These are phyloP conservation scores for Stephanodiscus minutulus DNA, from an alignment of 108 stramenopile genomes.

Conservation along the genomic window DNA sequence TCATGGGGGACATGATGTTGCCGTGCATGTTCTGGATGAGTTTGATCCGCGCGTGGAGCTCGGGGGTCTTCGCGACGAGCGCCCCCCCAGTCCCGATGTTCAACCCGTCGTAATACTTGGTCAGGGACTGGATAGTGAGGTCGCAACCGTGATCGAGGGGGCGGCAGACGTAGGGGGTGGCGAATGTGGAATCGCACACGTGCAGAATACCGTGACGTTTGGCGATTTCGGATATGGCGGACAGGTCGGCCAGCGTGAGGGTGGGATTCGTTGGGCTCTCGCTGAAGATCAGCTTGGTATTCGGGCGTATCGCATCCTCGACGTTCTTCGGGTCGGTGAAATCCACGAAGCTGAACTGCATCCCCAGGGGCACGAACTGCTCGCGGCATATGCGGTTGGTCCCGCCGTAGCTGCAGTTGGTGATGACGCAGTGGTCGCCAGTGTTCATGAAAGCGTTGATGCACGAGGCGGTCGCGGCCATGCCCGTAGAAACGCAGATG, in stretches of 20 bases:
- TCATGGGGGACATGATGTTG: slow-evolving; percentile 85
- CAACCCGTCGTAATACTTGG: slow-evolving; percentile 86
- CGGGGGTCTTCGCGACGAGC: slow-evolving; percentile 64
- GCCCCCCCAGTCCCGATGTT: slow-evolving; percentile 84
- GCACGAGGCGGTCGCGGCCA: slow-evolving; percentile 78
- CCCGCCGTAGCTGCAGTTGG: slow-evolving; percentile 85
- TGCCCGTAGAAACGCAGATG: slow-evolving; percentile 77
- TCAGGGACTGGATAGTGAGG: slow-evolving; percentile 75
- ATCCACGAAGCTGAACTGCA: slow-evolving; percentile 77
- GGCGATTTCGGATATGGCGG: slow-evolving; percentile 68
- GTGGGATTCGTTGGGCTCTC: slow-evolving; percentile 85
- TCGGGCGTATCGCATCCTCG: slow-evolving; percentile 67
- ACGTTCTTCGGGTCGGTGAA: slow-evolving; percentile 71
- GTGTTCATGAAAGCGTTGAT: slow-evolving; percentile 81
- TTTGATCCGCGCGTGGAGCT: slow-evolving; percentile 72
- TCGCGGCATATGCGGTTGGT: slow-evolving; percentile 81
- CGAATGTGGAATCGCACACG: slow-evolving; percentile 80
- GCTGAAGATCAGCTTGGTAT: slow-evolving; percentile 81
- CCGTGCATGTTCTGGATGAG: slow-evolving; percentile 83
- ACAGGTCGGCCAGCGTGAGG: slow-evolving; percentile 70
- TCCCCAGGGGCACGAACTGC: slow-evolving; percentile 67
- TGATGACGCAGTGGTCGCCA: slow-evolving; percentile 85
- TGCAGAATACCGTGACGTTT: slow-evolving; percentile 63
- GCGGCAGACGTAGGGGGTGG: slow-evolving; percentile 69
- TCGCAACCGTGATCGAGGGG: slow-evolving; percentile 78